Conservation (phyloP, 2,329 filamentous ascomycete genomes). For the Monosporascus ibericus region DNA sequence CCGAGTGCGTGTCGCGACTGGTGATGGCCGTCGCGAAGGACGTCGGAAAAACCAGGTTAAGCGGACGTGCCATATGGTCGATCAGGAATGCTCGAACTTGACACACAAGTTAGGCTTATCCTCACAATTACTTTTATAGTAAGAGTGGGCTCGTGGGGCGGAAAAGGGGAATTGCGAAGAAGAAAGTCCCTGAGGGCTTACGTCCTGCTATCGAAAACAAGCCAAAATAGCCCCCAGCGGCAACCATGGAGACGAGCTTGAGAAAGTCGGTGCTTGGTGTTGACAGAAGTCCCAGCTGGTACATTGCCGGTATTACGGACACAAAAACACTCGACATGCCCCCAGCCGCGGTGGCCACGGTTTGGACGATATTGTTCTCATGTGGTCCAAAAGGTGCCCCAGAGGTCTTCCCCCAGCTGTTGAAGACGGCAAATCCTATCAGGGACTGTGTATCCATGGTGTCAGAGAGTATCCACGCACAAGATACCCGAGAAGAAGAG, state of each 20-base stretch:
- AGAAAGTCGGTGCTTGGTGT: constrained; percentile 37
- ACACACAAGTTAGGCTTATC: constrained; percentile 5
- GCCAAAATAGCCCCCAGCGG: constrained; percentile 43
- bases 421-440: constrained; percentile 1
- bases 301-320: constrained; percentile 42
- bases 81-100: constrained; percentile 46
- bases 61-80: constrained; percentile 41
- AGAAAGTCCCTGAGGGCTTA: not conserved
- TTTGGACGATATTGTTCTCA: constrained; percentile 47
- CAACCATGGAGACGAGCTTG: constrained; percentile 37
- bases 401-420: not conserved
- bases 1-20: constrained; percentile 44
- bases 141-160: no score
- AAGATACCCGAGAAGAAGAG: not conserved
- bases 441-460: not conserved
- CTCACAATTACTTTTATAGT: no score
- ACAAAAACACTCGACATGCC: constrained; percentile 43
- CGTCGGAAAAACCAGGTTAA: constrained; percentile 43
- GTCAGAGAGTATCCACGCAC: not conserved
- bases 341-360: constrained; percentile 41
- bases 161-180: not conserved
- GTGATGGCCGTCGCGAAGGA: constrained; percentile 44
- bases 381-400: constrained; percentile 36
- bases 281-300: constrained; percentile 36
- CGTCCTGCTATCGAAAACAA: constrained; percentile 35